Conservation (phyloP, 768 basidiomycete genomes). For the Trametes coccinea region DNA sequence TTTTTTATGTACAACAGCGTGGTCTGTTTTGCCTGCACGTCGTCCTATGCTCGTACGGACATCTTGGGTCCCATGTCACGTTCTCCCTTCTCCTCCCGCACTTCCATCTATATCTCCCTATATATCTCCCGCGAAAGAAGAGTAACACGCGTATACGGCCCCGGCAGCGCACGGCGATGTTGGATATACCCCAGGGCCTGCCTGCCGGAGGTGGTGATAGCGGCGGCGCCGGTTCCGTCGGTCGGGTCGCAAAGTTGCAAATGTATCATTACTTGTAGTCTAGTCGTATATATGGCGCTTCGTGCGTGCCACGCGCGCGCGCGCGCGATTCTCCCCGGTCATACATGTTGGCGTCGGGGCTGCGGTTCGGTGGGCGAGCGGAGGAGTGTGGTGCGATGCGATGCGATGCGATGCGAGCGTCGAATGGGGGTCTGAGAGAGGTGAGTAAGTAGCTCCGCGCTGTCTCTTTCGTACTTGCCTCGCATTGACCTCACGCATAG, state of each 20-base stretch:
- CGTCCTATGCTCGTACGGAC: slow-evolving; percentile 6
- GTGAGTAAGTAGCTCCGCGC: too few species aligned
- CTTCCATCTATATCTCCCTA: not conserved
- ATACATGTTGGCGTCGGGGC: too few species aligned
- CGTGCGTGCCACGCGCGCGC: not conserved
- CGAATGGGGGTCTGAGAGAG: too few species aligned
- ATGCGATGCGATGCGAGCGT: too few species aligned
- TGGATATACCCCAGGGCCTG: slow-evolving; percentile 18
- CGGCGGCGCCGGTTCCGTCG: not conserved
- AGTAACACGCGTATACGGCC: not conserved
- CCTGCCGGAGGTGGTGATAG: not conserved
- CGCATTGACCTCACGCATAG: too few species aligned
- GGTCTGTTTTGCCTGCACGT: slow-evolving; percentile 13
- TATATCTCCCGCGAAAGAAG: not conserved
- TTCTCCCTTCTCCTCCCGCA: not conserved
- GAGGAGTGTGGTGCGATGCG: too few species aligned
- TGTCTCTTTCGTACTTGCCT: too few species aligned
- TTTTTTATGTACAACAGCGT: slow-evolving; percentile 17
- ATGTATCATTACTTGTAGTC: slow-evolving; percentile 27
- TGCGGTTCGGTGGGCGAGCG: too few species aligned
- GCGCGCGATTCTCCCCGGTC: too few species aligned
- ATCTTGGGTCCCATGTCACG: not conserved
- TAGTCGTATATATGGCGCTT: slow-evolving; percentile 20
- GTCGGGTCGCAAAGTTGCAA: not conserved
- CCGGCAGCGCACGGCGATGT: slow-evolving; percentile 12